Evolutionary conservation across 1,284 basidiomycete genomes (phyloP).

Genomic region (Cutaneotrichosporon spelunceum): DNA sequence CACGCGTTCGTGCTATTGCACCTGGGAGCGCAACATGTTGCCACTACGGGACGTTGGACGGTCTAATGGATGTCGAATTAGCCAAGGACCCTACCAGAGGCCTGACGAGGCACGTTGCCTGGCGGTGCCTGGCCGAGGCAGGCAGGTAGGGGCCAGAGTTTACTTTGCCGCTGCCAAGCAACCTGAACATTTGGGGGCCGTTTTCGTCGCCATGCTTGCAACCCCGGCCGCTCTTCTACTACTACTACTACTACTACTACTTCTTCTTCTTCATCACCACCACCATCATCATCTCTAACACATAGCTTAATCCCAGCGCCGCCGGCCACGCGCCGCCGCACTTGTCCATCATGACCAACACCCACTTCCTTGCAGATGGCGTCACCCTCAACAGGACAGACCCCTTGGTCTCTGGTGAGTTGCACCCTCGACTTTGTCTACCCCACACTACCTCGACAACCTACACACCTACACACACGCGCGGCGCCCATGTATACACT

Average conservation of each 20-base stretch:
- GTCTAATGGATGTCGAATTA: not conserved
- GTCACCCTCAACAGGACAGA: slow-evolving; percentile 6
- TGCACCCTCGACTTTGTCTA: not conserved
- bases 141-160: not conserved
- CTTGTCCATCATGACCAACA: not conserved
- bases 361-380: slow-evolving; percentile 3
- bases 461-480: not conserved
- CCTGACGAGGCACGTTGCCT: too few relatives aligned
- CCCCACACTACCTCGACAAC: not conserved
- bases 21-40: not conserved
- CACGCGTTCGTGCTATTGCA: not conserved
- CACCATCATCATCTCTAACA: not conserved
- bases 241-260: not conserved
- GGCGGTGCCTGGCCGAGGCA: too few relatives aligned
- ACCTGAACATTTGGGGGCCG: not conserved
- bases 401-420: slow-evolving; percentile 10
- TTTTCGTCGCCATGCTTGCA: not conserved
- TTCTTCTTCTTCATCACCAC: not conserved
- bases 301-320: not conserved
- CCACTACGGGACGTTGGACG: not conserved
- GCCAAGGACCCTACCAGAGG: too few relatives aligned
- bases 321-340: slow-evolving; percentile 7
- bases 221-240: not conserved
- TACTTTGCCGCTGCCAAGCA: not conserved
- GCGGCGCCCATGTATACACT: not conserved